phyloP scores from a whole-genome alignment of 306 rosid genomes.

The Astragalus membranaceus region DNA sequence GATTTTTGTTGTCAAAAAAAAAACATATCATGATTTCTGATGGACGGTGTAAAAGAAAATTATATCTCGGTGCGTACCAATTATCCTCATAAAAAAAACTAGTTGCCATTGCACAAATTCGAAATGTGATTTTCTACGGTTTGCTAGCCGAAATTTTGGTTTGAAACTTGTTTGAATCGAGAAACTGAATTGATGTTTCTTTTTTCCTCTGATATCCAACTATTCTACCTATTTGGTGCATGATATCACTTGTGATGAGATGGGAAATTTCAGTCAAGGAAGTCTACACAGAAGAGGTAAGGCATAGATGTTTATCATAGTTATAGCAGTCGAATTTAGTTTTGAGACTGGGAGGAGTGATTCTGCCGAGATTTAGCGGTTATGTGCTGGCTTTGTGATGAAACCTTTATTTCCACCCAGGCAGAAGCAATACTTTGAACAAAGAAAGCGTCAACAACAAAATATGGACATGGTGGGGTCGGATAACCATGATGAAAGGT shows the following conservation, averaged over 20 bases:
- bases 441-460: slow-evolving; percentile 69
- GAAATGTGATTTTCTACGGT: slow-evolving; percentile 2
- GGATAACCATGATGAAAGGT: slow-evolving; percentile 34
- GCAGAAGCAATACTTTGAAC: slow-evolving; percentile 95
- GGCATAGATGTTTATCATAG: not conserved
- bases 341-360: not conserved
- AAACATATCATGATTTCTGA: too few species aligned
- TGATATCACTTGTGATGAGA: slow-evolving; percentile 29
- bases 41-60: too few species aligned
- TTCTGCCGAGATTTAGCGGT: not conserved
- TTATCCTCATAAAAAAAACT: not conserved
- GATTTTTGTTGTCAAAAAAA: too few species aligned
- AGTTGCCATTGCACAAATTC: not conserved
- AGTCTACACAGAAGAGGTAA: slow-evolving; percentile 72
- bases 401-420: slow-evolving; percentile 32
- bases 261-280: slow-evolving; percentile 62
- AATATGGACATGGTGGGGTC: slow-evolving; percentile 40
- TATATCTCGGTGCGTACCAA: too few species aligned
- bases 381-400: not conserved
- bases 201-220: slow-evolving; percentile 31
- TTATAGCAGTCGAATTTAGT: not conserved
- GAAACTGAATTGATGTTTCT: not conserved
- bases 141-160: not conserved
- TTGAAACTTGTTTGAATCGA: not conserved
- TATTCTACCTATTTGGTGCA: slow-evolving; percentile 33